Evolutionary conservation across 2,329 filamentous ascomycete genomes (phyloP), one percentile per base, ranked within the genome.

Genomic region (Neofusicoccum ribis): DNA sequence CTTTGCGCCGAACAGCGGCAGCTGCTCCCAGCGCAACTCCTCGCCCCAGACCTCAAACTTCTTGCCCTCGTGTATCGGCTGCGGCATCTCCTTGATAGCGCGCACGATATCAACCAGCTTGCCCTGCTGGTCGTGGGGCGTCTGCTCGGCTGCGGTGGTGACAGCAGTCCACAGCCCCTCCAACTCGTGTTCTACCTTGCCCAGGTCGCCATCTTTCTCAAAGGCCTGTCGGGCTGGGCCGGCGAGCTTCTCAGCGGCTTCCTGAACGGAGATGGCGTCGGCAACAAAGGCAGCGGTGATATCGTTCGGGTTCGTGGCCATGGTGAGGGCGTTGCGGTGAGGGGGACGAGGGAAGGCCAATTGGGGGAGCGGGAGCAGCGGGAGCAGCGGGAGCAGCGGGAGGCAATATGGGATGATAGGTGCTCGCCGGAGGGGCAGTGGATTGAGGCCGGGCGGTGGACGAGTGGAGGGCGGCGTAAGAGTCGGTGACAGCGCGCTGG

Each of bases 161-260:
- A 64, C 20, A 14, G 44, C 51, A 23, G 43, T n/a, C 63, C 63
- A 64, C 15, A 50, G 34, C 31, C 41, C 36, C 8, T 59, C 27
- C 27, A 56, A 51, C 63, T 46, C 52, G 6, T 46, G 51, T 44
- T 64, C 63, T n/a, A 46, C 31, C 56, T 60, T 60, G 56, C 31
- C 56, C 31, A 60, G 56, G 31, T 60, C 56, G 56, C 41, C 56
- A 27, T 60, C 31, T 15, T 63, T 52, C 20, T 62, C 51, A 14
- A 47, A 49, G 43, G 63, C 63, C 1, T 49, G 36, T 2, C 52
- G 51, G 51, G 44, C 51, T 11, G 63, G 63, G 17, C 41, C 27
- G 5, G 63, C 51, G 43, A 64, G 63, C 46, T 62, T 34, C 46
- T 62, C 20, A 12, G 59, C 59, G 44, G 56, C 56, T 60, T 60